Base-by-base conservation (phyloP, 2,329 filamentous ascomycete genomes). In the Fusarium tanahbumbuense region DNA sequence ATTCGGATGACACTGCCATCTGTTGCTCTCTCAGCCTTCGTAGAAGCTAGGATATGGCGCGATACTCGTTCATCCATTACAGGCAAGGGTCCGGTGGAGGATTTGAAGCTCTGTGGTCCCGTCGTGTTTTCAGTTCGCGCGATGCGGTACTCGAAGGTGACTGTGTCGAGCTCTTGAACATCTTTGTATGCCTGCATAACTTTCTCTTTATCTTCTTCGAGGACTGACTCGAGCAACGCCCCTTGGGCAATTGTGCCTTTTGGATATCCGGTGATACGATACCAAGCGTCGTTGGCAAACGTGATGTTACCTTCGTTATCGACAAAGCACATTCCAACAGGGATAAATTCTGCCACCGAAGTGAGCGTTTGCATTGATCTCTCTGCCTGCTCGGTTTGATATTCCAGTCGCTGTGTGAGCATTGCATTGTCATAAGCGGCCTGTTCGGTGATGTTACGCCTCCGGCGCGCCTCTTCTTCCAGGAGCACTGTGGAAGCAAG, bases 311-410 rank as follows among this genome's bases (percentile, higher is more conserved):
- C 91, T 50, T 85, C 81, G 3, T 85, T 83, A 73, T 92, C 87
- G 13, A 89, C 88, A 62, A 93, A 91, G 73, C 90, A 92, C 80
- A 93, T 90, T 20, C 91, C 92, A 2, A 92, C 89, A 0, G 92
- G 92, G 4, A 92, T 89, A 54, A 93, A 90, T 72, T 93, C 90
- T 4, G 91, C 89, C 79, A 93, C 90, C 8, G 88, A 84, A 10
- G 89, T 89, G 70, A 93, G 93, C 57, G 89, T 87, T 32, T 88
- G 87, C 59, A 91, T 87, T 46, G 86, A 84, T 61, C 85, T 81
- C n/a, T 81, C 82, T 5, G 83, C 80, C 68, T 86, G 83, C 60
- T 83, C 81, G 13, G 82, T 86, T 73, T 84, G 83, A 30, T 86
- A 84, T 18, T 87, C 89, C 27, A 93, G 81, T 73, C 91, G 88